Conservation (phyloP, 2,329 filamentous ascomycete genomes). For the Apiospora pterosperma region DNA sequence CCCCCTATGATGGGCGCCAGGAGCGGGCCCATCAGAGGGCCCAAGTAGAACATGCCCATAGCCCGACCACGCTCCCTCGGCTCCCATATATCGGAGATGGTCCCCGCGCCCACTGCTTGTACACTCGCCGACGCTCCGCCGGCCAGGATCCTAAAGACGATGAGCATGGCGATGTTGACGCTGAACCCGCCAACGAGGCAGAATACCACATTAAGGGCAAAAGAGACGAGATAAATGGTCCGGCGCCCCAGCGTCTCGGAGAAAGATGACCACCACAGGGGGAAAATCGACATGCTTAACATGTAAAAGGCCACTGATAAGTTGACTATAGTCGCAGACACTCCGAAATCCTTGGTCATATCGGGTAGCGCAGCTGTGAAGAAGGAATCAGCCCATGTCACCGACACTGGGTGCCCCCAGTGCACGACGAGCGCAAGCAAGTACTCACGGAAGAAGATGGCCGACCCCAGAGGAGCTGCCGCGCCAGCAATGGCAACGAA, state of each 20-base stretch:
- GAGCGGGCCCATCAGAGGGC: conserved; percentile 71
- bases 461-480: conserved; percentile 77
- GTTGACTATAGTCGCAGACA: conserved; percentile 66
- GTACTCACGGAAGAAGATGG: conserved; percentile 73
- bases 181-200: conserved; percentile 67
- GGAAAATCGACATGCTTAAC: conserved; percentile 79
- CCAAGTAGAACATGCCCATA: conserved; percentile 83
- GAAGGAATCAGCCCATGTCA: conserved; percentile 9
- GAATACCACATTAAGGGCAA: conserved; percentile 69
- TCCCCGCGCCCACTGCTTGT: conserved; percentile 79
- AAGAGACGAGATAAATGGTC: conserved; percentile 75
- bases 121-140: conserved; percentile 78
- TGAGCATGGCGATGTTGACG: conserved; percentile 69
- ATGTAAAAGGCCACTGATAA: conserved; percentile 77
- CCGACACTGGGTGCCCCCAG: neutral
- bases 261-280: conserved; percentile 83
- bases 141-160: conserved; percentile 69
- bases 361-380: conserved; percentile 63
- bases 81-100: conserved; percentile 80
- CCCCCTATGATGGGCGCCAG: conserved; percentile 76
- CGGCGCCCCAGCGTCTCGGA: conserved; percentile 71
- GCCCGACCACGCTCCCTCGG: conserved; percentile 67
- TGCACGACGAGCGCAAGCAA: neutral
- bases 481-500: conserved; percentile 75
- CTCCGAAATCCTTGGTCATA: conserved; percentile 59